Percentiles rank a stretch among this genome's conserved stretches.
phyloP scores from a whole-genome alignment of 768 basidiomycete species.

The Phylloporus arenicola region DNA sequence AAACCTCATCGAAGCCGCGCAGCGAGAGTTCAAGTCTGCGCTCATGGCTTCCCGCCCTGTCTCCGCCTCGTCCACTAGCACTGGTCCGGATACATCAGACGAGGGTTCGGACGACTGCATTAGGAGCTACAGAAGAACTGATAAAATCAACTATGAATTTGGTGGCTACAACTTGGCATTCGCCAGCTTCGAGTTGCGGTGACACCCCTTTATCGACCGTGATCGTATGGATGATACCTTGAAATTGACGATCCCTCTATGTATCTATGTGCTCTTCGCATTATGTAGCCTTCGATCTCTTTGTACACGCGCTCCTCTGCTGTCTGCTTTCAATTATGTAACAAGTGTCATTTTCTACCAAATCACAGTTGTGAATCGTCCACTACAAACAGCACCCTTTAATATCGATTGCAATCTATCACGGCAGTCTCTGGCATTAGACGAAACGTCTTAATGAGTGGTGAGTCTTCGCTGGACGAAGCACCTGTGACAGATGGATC shows the following conservation, averaged over 20 bases:
- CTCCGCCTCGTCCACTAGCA: constrained; percentile 23
- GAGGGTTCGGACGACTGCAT: constrained; percentile 16
- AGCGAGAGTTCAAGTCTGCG: constrained; percentile 67
- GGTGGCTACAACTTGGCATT: constrained; percentile 89
- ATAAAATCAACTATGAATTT: constrained; percentile 98
- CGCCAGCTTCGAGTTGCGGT: constrained; percentile 70
- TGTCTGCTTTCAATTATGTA: constrained; percentile 16
- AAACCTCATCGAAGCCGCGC: constrained; percentile 62
- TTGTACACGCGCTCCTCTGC: constrained; percentile 14
- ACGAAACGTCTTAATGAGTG: constrained; percentile 9
- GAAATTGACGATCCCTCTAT: constrained; percentile 9
- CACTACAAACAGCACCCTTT: constrained; percentile 2
- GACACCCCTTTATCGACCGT: constrained; percentile 12
- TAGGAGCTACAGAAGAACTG: constrained; percentile 69
- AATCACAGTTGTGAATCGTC: constrained; percentile 3
- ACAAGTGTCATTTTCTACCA: not conserved
- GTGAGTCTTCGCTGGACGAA: constrained; percentile 15
- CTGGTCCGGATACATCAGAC: constrained; percentile 11
- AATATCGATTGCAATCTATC: constrained; percentile 16
- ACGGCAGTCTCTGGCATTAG: constrained; percentile 5
- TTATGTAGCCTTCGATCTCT: constrained; percentile 2
- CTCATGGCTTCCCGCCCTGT: constrained; percentile 33
- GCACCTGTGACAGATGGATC: constrained; percentile 5
- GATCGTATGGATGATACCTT: constrained; percentile 17
- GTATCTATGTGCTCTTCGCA: constrained; percentile 16